Conservation (phyloP, 1,139 yeast genomes). For the Sporopachydermia cereana region DNA sequence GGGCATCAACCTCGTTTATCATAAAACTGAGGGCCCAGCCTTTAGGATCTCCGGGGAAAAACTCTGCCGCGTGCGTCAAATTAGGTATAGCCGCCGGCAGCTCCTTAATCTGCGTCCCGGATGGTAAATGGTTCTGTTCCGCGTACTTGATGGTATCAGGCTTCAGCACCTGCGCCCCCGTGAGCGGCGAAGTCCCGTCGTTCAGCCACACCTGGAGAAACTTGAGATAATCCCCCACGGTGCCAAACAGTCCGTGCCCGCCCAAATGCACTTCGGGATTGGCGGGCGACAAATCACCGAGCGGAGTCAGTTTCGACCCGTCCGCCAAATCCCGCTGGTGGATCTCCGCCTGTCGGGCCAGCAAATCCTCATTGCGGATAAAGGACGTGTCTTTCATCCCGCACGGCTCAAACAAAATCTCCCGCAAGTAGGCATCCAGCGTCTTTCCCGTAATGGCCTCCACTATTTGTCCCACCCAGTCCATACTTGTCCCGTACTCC, state of each 20-base stretch:
- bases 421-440: slow-evolving; percentile 31
- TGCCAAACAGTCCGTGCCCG: slow-evolving; percentile 28
- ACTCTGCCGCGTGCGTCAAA: slow-evolving; percentile 11
- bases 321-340: slow-evolving; percentile 15
- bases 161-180: slow-evolving; percentile 21
- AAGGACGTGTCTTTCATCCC: slow-evolving; percentile 33
- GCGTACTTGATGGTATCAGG: slow-evolving; percentile 22
- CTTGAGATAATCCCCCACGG: slow-evolving; percentile 25
- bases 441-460: slow-evolving; percentile 32
- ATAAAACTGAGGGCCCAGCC: slow-evolving; percentile 14
- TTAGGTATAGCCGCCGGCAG: slow-evolving; percentile 12
- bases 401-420: slow-evolving; percentile 33
- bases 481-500: slow-evolving; percentile 40
- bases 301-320: slow-evolving; percentile 6
- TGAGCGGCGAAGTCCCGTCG: slow-evolving; percentile 23
- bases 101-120: slow-evolving; percentile 10
- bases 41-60: slow-evolving; percentile 10
- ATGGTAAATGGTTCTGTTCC: slow-evolving; percentile 18
- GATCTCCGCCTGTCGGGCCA: slow-evolving; percentile 12
- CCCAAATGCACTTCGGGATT: slow-evolving; percentile 24
- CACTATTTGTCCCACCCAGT: slow-evolving; percentile 42
- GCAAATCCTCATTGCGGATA: slow-evolving; percentile 6
- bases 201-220: slow-evolving; percentile 26
- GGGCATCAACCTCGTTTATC: slow-evolving; percentile 13
- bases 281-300: slow-evolving; percentile 13